phyloP scores from a whole-genome alignment of 441 rosid species.

The Capsella rubella region DNA sequence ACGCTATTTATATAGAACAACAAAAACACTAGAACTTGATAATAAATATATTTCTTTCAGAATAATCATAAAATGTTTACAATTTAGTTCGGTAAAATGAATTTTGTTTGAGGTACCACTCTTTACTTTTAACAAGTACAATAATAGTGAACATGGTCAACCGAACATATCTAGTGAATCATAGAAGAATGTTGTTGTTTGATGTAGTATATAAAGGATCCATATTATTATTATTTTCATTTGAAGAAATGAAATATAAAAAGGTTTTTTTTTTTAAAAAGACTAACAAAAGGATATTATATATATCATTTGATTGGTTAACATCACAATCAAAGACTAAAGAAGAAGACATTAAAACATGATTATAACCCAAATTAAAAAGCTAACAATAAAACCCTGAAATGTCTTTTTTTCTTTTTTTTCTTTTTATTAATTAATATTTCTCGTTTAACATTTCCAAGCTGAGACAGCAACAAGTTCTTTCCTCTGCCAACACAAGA shows the following conservation, averaged over 20 bases:
- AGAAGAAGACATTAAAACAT: constrained; percentile 25
- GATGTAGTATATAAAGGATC: background rate
- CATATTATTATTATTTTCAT: background rate
- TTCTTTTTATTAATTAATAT: background rate
- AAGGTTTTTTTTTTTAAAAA: no score
- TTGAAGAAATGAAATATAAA: background rate
- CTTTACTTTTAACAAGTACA: background rate
- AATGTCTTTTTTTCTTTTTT: background rate
- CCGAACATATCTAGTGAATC: background rate
- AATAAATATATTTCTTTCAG: no score
- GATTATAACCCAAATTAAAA: constrained; percentile 3
- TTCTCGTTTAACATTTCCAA: constrained; percentile 50
- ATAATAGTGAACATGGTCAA: background rate
- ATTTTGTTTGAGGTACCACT: background rate
- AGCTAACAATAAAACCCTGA: constrained; percentile 48
- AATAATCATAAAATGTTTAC: no score
- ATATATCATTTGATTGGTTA: constrained; percentile 35
- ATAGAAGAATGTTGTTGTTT: background rate
- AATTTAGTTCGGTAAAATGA: background rate
- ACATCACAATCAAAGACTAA: constrained; percentile 30
- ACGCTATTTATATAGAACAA: no score
- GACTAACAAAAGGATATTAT: constrained; percentile 25
- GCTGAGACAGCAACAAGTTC: constrained; percentile 62
- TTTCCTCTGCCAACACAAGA: constrained; percentile 67
- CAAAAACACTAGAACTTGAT: no score